These are phyloP conservation scores for Penicillium capsulatum DNA, from an alignment of 2,329 filamentous ascomycete genomes.

Conservation along the genomic window DNA sequence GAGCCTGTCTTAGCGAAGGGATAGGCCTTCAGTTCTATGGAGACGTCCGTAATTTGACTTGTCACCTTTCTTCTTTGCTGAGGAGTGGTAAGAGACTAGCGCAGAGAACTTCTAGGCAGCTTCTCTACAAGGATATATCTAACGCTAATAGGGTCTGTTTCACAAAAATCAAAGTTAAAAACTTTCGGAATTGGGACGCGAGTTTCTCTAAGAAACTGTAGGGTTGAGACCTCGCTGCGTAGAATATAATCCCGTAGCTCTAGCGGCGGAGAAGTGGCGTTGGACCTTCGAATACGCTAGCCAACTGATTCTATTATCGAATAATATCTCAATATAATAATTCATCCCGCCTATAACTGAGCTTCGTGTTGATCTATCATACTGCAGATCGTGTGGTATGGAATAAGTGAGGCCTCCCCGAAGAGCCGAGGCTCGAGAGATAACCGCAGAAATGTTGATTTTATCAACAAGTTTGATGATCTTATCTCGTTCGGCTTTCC, in stretches of 20 bases:
- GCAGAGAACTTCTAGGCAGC: conserved; percentile 37
- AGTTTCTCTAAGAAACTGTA: conserved; percentile 39
- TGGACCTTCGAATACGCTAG: conserved; percentile 42
- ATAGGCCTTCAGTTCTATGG: conserved; percentile 38
- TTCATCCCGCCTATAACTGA: conserved; percentile 47
- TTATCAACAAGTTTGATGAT: conserved; percentile 32
- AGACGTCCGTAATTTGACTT: conserved; percentile 38
- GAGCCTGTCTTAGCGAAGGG: conserved; percentile 39
- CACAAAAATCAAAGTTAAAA: conserved; percentile 35
- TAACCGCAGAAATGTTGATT: conserved; percentile 39
- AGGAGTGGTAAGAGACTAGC: conserved; percentile 32
- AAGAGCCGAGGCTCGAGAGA: conserved; percentile 34
- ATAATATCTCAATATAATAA: conserved; percentile 43
- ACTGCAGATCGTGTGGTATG: conserved; percentile 33
- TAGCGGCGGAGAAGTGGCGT: conserved; percentile 39
- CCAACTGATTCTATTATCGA: conserved; percentile 45
- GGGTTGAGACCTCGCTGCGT: conserved; percentile 42
- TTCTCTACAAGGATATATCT: conserved; percentile 46
- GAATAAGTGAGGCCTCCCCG: conserved; percentile 36
- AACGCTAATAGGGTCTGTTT: conserved; percentile 37
- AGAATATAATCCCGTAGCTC: conserved; percentile 31
- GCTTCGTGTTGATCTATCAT: conserved; percentile 32
- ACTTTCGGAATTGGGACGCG: conserved; percentile 38
- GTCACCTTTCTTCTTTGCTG: conserved; percentile 38
- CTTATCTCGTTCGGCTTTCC: conserved; percentile 35